phyloP scores from a whole-genome alignment of 257 asterid genomes.

The Petrea volubilis region DNA sequence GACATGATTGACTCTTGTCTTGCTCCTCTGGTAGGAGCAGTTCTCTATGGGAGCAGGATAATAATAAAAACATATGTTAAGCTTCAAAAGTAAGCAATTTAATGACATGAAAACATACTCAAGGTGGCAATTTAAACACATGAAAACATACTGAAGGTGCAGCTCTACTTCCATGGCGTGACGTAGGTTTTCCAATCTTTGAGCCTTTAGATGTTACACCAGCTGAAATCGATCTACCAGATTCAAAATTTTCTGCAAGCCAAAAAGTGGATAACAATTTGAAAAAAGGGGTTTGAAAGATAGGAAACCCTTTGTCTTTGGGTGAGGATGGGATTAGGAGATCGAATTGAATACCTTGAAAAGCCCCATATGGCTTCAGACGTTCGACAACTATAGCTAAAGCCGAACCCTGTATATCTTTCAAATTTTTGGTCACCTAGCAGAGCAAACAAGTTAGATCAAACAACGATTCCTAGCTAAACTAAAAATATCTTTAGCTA shows the following conservation, averaged over 20 bases:
- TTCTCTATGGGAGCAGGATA: constrained; percentile 49
- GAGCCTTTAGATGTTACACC: constrained; percentile 62
- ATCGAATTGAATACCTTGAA: constrained; percentile 52
- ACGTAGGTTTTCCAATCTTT: constrained; percentile 58
- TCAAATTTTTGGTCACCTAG: constrained; percentile 88
- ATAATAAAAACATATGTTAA: constrained; percentile 4
- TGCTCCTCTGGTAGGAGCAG: constrained; percentile 67
- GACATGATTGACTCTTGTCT: constrained; percentile 77
- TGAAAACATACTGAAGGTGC: constrained; percentile 66
- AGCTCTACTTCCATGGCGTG: constrained; percentile 76
- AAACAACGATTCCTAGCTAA: neutral
- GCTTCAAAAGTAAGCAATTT: constrained; percentile 12
- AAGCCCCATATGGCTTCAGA: constrained; percentile 62
- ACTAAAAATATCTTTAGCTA: constrained; percentile 15
- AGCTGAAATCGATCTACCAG: constrained; percentile 58
- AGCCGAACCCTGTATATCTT: constrained; percentile 95
- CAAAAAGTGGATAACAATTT: constrained; percentile 23
- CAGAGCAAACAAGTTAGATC: neutral
- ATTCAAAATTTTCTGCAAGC: constrained; percentile 60
- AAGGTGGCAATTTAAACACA: too few species aligned
- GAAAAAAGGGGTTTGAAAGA: constrained; percentile 5
- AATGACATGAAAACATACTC: too few species aligned
- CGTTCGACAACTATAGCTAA: constrained; percentile 90
- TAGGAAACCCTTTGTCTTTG: neutral
- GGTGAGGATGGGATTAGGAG: neutral